Conservation (phyloP, 2,329 filamentous ascomycete species). For the Fusarium sororula region DNA sequence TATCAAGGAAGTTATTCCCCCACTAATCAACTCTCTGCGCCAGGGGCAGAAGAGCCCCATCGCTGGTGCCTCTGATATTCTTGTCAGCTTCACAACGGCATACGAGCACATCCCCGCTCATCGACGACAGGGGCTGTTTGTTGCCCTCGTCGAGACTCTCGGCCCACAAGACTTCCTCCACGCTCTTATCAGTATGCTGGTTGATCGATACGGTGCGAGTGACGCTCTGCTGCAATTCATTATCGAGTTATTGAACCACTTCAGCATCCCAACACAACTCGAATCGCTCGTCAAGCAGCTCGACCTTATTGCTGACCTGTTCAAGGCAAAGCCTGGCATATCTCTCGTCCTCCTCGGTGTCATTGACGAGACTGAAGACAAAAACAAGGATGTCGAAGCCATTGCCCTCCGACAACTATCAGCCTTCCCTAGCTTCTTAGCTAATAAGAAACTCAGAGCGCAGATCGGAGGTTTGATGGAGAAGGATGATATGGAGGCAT, state of each 20-base stretch:
- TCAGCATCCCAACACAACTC: slow-evolving; percentile 79
- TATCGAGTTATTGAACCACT: slow-evolving; percentile 76
- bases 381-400: slow-evolving; percentile 61
- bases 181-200: slow-evolving; percentile 86
- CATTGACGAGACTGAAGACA: slow-evolving; percentile 56
- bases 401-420: slow-evolving; percentile 64
- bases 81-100: slow-evolving; percentile 95
- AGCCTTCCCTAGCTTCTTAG: slow-evolving; percentile 66
- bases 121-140: slow-evolving; percentile 82
- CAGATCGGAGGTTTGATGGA: slow-evolving; percentile 67
- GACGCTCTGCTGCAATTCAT: slow-evolving; percentile 79
- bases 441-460: slow-evolving; percentile 64
- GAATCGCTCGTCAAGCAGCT: slow-evolving; percentile 81
- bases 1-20: slow-evolving; percentile 92
- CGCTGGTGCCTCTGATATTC: slow-evolving; percentile 83
- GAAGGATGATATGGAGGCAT: slow-evolving; percentile 71
- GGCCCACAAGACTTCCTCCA: slow-evolving; percentile 89
- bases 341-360: slow-evolving; percentile 76
- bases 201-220: slow-evolving; percentile 86
- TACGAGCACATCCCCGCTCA: slow-evolving; percentile 96
- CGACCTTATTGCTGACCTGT: slow-evolving; percentile 77
- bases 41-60: slow-evolving; percentile 82
- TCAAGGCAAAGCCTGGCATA: slow-evolving; percentile 77
- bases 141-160: slow-evolving; percentile 84
- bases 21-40: slow-evolving; percentile 84